Percentiles rank a stretch among this genome's conserved stretches.
Conservation (phyloP, 2,329 filamentous ascomycete genomes). For the Xylogone sp. region DNA sequence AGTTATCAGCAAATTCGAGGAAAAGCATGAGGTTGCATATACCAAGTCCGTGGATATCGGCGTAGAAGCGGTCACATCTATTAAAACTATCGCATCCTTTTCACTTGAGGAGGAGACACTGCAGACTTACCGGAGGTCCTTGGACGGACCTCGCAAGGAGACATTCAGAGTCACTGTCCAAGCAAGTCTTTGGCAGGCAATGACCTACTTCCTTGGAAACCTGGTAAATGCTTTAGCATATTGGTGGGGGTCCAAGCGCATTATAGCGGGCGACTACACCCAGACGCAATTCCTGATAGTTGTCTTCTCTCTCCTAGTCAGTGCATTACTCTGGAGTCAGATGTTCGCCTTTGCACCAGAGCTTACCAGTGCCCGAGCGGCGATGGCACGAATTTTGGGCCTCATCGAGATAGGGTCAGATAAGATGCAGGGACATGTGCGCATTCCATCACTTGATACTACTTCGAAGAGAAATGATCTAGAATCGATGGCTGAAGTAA, state of each 20-base stretch:
- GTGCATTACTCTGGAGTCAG: constrained; percentile 69
- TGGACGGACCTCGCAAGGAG: constrained; percentile 49
- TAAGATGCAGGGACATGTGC: constrained; percentile 14
- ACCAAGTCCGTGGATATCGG: constrained; percentile 59
- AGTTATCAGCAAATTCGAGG: constrained; percentile 58
- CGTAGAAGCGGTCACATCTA: constrained; percentile 62
- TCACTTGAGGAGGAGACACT: constrained; percentile 52
- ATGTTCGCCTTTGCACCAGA: constrained; percentile 74
- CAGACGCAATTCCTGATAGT: constrained; percentile 72
- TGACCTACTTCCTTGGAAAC: constrained; percentile 58
- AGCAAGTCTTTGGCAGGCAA: constrained; percentile 56
- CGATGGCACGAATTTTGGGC: constrained; percentile 54
- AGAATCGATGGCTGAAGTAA: constrained; percentile 32
- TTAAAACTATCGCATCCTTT: constrained; percentile 56
- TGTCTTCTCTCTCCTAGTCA: constrained; percentile 65
- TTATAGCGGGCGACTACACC: constrained; percentile 59
- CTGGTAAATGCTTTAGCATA: constrained; percentile 72
- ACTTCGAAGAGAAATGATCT: constrained; percentile 27
- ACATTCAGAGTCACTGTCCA: constrained; percentile 44
- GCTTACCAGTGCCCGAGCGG: constrained; percentile 59
- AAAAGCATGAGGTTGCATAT: constrained; percentile 61
- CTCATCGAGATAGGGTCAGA: constrained; percentile 42
- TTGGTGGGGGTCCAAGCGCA: constrained; percentile 74
- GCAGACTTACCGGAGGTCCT: constrained; percentile 49
- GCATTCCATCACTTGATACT: background rate